Evolutionary conservation across 345 rosid genomes (phyloP), one percentile per base, ranked within the genome.

Genomic region (Eucalyptus sp.): DNA sequence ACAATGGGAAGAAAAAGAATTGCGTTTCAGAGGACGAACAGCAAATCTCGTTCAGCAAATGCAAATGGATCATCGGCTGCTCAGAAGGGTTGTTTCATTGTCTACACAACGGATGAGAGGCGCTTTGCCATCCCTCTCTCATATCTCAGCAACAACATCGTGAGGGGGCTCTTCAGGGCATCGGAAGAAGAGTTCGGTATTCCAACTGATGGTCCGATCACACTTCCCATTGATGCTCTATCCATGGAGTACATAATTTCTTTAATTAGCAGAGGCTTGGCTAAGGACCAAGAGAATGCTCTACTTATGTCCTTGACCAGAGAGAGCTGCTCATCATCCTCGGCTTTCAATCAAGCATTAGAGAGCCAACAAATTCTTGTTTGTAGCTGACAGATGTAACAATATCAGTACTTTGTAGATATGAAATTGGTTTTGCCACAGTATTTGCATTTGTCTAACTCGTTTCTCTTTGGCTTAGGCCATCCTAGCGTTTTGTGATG

Each of bases 231-330:
- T 25, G 50, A 89, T 50, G 84, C 88, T 37, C 62, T 71, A 31
- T 86, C 88, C 51, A 60, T 86, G 85, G 90, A 89, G 64, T 89
- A 86, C 68, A 71, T 94, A 2, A 84, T 92, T 33, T 88, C 86
- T 43, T 17, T 93, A 79, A 56, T 90, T n/a, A 20, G 87, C 85
- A 8, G 89, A 86, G 29, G 89, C 50, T 62, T 92, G 43, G 89
- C 89, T 66, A 66, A 50, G 87, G 92, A 94, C 27, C 89, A 91
- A 11, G 93, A 93, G 88, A 92, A 88, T 4, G 90, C 94, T 86
- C 37, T 93, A 52, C 87, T 83, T 10, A 31, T 56, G 17, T 86
- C 90, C 13, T 52, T 89, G 87, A 24, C 86, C 50, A 60, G 80
- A 87, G 49, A 52, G 25, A 87, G 88, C 79, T 87, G 71, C 80